Percentiles rank a stretch among this genome's conserved stretches.
phyloP scores from a whole-genome alignment of 1,284 basidiomycete genomes.

The Leccinum pachyderme region DNA sequence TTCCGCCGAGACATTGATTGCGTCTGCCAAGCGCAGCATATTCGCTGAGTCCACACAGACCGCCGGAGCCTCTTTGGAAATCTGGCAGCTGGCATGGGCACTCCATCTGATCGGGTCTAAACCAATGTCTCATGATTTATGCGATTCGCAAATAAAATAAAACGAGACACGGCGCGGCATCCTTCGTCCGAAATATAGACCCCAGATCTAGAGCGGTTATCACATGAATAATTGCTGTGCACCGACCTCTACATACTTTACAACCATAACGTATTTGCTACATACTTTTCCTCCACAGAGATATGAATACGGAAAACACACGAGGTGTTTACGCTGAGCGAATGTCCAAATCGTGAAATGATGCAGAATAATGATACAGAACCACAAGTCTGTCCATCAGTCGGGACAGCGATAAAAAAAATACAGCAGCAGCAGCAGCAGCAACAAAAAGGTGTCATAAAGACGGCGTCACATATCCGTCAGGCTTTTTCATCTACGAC shows the following conservation, averaged over 20 bases:
- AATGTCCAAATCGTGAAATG: slow-evolving; percentile 18
- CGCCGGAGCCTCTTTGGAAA: slow-evolving; percentile 4
- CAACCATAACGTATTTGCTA: slow-evolving; percentile 38
- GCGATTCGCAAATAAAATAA: not conserved
- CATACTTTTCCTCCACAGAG: slow-evolving; percentile 19
- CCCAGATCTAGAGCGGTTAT: not conserved
- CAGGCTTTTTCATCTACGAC: slow-evolving; percentile 26
- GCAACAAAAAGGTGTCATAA: slow-evolving; percentile 19
- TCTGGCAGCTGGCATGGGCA: slow-evolving; percentile 2
- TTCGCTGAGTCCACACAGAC: slow-evolving; percentile 18
- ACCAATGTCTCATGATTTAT: not conserved
- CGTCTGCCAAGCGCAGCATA: slow-evolving; percentile 3
- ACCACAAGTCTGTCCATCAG: not conserved
- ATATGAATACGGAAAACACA: slow-evolving; percentile 21
- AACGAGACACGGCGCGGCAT: not conserved
- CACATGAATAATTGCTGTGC: not conserved
- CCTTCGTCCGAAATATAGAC: not conserved
- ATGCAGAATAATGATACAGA: not conserved
- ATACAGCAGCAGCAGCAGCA: slow-evolving; percentile 27
- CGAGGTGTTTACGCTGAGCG: slow-evolving; percentile 8
- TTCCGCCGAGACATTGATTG: slow-evolving; percentile 22
- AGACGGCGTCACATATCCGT: slow-evolving; percentile 13
- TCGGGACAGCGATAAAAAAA: not conserved
- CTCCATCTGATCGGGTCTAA: slow-evolving; percentile 15
- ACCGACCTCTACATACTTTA: slow-evolving; percentile 27